Base-by-base conservation (phyloP, 108 stramenopile genomes). In the Nitzschia putrida region DNA sequence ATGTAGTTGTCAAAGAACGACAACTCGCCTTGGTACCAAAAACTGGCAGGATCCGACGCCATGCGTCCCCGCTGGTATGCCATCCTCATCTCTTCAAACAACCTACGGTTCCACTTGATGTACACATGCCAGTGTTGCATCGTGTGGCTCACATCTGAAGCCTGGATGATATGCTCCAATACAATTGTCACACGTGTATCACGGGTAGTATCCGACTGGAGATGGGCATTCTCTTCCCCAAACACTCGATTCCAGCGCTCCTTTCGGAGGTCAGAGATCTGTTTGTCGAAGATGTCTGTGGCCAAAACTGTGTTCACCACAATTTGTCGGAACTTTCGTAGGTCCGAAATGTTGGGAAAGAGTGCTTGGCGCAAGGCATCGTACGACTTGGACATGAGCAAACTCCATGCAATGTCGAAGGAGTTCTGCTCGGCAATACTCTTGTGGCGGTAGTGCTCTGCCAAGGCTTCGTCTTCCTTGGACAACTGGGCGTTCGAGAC, bases 81-180 rank as follows among this genome's bases (percentile, higher is more conserved):
- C 67, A 38, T n/a, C 25, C 18, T 39, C 68, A 39, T 45, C 60
- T 61, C 77, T 63, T 64, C 77, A 60, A 71, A 80, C 57, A 80
- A 61, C 34, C 13, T 64, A 23, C 56, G 58, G 49, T 81, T 81
- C 80, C 80, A 81, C 43, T 77, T 81, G 25, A 50, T 57, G 44
- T 78, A 81, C 39, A 76, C 76, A 22, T 72, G 69, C 72, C 72
- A 81, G 53, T 81, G 76, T 53, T 81, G 80, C 77, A 81, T 81
- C 7, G 80, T 81, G 45, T 81, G 80, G 20, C 75, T 64, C 21
- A 81, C 75, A 59, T 81, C 80, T 5, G 77, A 68, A 14, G 77
- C 80, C 57, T 76, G 75, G 40, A 81, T 76, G 52, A 81, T 73
- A 25, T 81, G 77, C 55, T 81, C 80, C 53, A 80, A 60, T 13